Evolutionary conservation across 129 eudicot species (phyloP), one percentile per base, ranked within the genome.

Genomic region (Artemisia annua): DNA sequence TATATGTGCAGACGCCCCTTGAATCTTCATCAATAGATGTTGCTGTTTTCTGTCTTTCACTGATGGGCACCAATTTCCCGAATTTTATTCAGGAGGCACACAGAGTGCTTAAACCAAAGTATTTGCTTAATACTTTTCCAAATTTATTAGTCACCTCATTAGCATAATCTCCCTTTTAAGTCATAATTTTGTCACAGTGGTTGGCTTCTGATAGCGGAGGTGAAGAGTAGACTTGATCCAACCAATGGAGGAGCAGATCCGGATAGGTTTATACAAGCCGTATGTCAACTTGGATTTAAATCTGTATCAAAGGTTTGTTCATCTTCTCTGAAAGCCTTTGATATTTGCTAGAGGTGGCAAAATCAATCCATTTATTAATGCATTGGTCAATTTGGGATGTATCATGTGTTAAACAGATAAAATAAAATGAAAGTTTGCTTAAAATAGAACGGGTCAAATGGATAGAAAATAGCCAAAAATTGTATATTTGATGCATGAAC

Each of bases 201-300:
- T 55, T 89, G 96, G 98, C 98, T 93, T 82, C 81, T 93, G 78
- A 93, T 93, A 78, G 98, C 98, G 3, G 98, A 93, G 82, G 96
- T 93, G 69, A 93, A 84, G 72, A 93, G 98, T 81, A 89, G 98
- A 81, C 83, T 93, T 71, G 96, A 93, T 77, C 96, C 95, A 0
- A 84, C 64, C 65, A 89, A 82, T 0, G 95, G 95, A 53, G 98
- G 98, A 71, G 96, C 98, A 16, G 95, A 93, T 60, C 95, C 96
- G 2, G 69, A 84, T 44, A 70, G 68, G 43, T 89, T 93, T 69
- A 63, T 75, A 39, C 64, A 79, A 72, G 95, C 98, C 48, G 75
- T 93, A 22, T 89, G 96, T 77, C 71, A 80, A 55, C 85, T 93
- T 22, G 98, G 96, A 74, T 93, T 89, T 78, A 80, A 86, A 51